phyloP scores from a whole-genome alignment of 768 basidiomycete species.

The Boletus speciosus region DNA sequence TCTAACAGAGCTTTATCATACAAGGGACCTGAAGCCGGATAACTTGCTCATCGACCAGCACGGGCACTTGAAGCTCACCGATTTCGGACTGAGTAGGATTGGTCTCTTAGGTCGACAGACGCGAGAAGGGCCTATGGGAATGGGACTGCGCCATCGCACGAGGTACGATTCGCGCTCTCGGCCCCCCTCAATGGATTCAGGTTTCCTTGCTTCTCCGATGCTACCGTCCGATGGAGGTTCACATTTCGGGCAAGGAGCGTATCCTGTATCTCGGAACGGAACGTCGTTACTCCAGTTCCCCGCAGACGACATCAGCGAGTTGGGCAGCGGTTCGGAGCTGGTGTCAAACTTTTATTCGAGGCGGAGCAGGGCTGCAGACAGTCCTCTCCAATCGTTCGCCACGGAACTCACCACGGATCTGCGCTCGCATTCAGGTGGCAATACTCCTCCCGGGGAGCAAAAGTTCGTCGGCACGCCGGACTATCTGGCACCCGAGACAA shows the following conservation, averaged over 20 bases:
- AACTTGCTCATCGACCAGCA: conserved; percentile 96
- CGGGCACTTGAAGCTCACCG: conserved; percentile 96
- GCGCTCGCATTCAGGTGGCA: conserved; percentile 59
- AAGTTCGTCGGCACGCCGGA: conserved; percentile 98
- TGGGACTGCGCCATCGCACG: conserved; percentile 50
- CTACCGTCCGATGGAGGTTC: conserved; percentile 69
- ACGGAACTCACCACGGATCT: conserved; percentile 81
- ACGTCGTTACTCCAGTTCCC: conserved; percentile 64
- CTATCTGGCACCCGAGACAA: conserved; percentile 94
- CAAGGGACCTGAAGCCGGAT: conserved; percentile 94
- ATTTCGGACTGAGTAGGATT: conserved; percentile 95
- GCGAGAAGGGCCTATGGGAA: conserved; percentile 51
- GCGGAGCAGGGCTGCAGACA: conserved; percentile 56
- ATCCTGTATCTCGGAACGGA: conserved; percentile 54
- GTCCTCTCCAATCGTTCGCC: conserved; percentile 84
- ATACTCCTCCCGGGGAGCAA: conserved; percentile 79
- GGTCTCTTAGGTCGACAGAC: conserved; percentile 98
- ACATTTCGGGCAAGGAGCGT: conserved; percentile 73
- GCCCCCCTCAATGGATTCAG: conserved; percentile 78
- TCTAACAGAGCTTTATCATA: conserved; percentile 8
- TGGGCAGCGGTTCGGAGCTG: conserved; percentile 79
- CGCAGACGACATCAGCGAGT: conserved; percentile 83
- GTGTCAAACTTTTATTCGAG: conserved; percentile 52
- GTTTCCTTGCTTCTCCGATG: conserved; percentile 74
- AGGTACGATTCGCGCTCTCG: conserved; percentile 67